Base-by-base conservation (phyloP, 176 grass and related monocot species). In the Ensete glaucum region DNA sequence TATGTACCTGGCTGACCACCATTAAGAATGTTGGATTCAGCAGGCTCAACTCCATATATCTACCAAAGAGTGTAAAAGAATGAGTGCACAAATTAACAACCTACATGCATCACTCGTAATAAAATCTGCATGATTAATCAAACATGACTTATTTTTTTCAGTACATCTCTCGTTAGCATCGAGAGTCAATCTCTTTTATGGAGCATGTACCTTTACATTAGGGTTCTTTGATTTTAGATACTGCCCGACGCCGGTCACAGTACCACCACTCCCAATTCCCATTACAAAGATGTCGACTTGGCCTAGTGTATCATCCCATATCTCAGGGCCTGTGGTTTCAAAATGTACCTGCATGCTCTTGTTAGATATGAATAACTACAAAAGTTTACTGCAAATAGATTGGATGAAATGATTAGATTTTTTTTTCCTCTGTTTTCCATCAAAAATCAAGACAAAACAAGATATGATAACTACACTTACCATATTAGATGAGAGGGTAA, bases 211-310 rank as follows among this genome's bases (percentile, higher is more conserved):
- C 85, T 84, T 88, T 14, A 63, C 67, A 71, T 81, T 84, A 78
- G 85, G 85, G 79, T 84, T 88, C 67, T 73, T 88, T 13, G 81
- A 83, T 72, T 88, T 88, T 16, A 88, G 82, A 34, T 81, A 88
- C 34, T 55, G 76, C 54, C 85, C 85, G 22, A 88, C 85, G 62
- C 85, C 85, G 21, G 81, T 84, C 34, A 88, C 85, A 53, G 85
- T 88, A 26, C 85, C 85, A 25, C 76, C 77, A 71, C 86, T 91
- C 9, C 90, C 94, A 0, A 98, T 93, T 24, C 94, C 94, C 90
- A 91, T 89, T 23, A 98, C 84, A 1, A 98, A 98, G 52, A 98
- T 98, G 67, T 93, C 94, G 14, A 98, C 90, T 69, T 98, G 82
- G 56, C 88, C 90, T 56, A 89, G 78, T 52, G 87, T 90, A 64